phyloP scores from a whole-genome alignment of 2,329 filamentous ascomycete species.

The Xylariales sp. region DNA sequence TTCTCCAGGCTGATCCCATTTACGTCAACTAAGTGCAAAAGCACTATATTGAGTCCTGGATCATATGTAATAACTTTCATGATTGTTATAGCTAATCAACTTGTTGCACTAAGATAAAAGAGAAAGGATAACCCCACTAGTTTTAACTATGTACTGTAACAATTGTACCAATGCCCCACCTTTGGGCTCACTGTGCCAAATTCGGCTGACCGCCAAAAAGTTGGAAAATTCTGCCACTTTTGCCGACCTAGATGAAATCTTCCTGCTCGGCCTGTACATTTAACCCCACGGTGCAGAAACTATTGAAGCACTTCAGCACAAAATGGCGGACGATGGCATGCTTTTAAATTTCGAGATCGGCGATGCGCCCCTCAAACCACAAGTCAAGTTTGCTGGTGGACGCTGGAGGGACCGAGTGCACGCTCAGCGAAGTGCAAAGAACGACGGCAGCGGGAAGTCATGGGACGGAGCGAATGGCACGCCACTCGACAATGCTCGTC shows the following conservation, averaged over 20 bases:
- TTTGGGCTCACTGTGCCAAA: too few relatives aligned
- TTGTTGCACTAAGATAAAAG: too few relatives aligned
- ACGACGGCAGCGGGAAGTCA: conserved; percentile 16
- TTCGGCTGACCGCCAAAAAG: conserved; percentile 9
- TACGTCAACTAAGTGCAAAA: too few relatives aligned
- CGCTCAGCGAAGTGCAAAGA: conserved; percentile 61
- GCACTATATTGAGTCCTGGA: too few relatives aligned
- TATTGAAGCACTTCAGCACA: conserved; percentile 8
- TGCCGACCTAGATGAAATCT: not conserved
- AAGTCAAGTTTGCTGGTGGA: conserved; percentile 77
- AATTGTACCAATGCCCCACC: too few relatives aligned
- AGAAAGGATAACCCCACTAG: too few relatives aligned
- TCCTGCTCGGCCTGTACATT: not conserved
- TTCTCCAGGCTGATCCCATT: too few relatives aligned
- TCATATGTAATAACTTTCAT: too few relatives aligned
- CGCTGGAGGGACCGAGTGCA: conserved; percentile 85
- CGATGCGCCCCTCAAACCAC: conserved; percentile 58
- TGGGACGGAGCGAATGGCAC: conserved; percentile 24
- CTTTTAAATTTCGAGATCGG: conserved; percentile 85
- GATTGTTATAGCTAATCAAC: too few relatives aligned
- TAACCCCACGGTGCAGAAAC: not conserved
- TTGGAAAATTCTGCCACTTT: conserved; percentile 9
- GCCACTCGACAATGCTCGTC: conserved; percentile 20
- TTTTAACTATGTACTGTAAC: too few relatives aligned
- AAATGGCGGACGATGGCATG: conserved; percentile 93